Percentiles rank a stretch among this genome's conserved stretches.
Conservation (phyloP, 352 stramenopile genomes). For the Phytophthora niederhauseri region DNA sequence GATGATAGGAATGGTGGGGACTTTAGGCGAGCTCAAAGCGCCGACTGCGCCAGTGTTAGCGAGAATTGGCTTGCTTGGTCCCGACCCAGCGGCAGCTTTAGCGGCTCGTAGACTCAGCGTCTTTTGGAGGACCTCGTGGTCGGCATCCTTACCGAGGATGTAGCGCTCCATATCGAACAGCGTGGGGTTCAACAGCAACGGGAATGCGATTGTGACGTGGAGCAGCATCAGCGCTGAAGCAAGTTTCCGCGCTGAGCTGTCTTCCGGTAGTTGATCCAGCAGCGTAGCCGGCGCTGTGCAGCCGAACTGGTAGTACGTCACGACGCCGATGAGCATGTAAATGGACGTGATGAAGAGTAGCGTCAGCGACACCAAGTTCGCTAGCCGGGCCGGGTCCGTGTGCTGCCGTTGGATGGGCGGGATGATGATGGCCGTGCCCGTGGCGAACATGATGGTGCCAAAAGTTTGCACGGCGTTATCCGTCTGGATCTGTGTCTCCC, state of each 20-base stretch:
- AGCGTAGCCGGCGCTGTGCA: conserved; percentile 67
- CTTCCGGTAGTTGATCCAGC: conserved; percentile 57
- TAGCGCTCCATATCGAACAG: conserved; percentile 71
- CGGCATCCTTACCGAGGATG: conserved; percentile 62
- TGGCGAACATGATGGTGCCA: conserved; percentile 74
- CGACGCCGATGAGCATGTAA: conserved; percentile 70
- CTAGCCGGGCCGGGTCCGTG: conserved; percentile 49
- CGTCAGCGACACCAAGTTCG: conserved; percentile 67
- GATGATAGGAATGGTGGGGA: conserved; percentile 37
- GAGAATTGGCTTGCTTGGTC: conserved; percentile 51
- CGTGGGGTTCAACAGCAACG: conserved; percentile 64
- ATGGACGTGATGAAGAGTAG: conserved; percentile 75
- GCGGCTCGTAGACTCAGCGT: conserved; percentile 40
- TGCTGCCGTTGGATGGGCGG: conserved; percentile 69
- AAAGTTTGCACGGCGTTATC: conserved; percentile 57
- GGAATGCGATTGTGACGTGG: conserved; percentile 70
- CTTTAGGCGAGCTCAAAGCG: conserved; percentile 2
- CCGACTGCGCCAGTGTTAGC: conserved; percentile 14
- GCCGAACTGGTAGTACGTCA: conserved; percentile 75
- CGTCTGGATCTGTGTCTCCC: conserved; percentile 57
- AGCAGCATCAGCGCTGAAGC: conserved; percentile 55
- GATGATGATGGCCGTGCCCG: conserved; percentile 70
- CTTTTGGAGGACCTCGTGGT: conserved; percentile 63
- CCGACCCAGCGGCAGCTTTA: conserved; percentile 27
- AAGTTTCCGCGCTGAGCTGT: conserved; percentile 35